Base-by-base conservation (phyloP, 139 green algal species). In the Picochlorum sp. region DNA sequence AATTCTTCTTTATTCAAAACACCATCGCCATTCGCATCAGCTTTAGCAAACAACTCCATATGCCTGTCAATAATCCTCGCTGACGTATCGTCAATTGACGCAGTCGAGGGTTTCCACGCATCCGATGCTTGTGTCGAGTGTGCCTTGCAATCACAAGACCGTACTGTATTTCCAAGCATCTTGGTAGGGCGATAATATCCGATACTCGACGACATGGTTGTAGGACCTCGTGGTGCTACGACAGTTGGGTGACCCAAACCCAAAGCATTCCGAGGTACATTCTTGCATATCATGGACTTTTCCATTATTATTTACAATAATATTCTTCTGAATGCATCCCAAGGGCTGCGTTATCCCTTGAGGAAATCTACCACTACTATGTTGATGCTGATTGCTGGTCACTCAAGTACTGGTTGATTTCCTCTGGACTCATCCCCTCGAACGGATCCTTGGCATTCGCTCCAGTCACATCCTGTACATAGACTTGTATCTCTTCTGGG, bases 391-490 rank as follows among this genome's bases (percentile, higher is more conserved):
- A 41, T 41, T 41, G 34, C 34, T 41, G 34, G 7, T 41, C 34
- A 55, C 51, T 64, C 4, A 67, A 3, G 31, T 77, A 88, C 4
- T 70, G 81, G 63, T 92, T 79, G 24, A 92, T 92, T 63, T 92
- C 86, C 34, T 89, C 79, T 0, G 86, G 86, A 21, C 50, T 77
- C 74, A 92, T 71, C 7, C 85, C 85, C 68, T 94, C 86, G 58
- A 88, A 87, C 0, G 86, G 86, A 66, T 94, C 86, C 1, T 50
- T 60, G 47, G 18, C n/a, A 54, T 51, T 67, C 10, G 68, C 75
- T 16, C 68, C 79, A 4, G 47, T 58, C 3, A 70, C 63, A 15
- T 56, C 62, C 3, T 75, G 41, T 37, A 82, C 64, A 37, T 77
- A 78, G 30, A 60, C 50, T 20, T 71, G 60, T 18, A 86, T 50